A percentile compares a stretch with the other conserved stretches of the same genome.
Conservation (phyloP, 2,329 filamentous ascomycete genomes). For the Fusarium mexicanum region DNA sequence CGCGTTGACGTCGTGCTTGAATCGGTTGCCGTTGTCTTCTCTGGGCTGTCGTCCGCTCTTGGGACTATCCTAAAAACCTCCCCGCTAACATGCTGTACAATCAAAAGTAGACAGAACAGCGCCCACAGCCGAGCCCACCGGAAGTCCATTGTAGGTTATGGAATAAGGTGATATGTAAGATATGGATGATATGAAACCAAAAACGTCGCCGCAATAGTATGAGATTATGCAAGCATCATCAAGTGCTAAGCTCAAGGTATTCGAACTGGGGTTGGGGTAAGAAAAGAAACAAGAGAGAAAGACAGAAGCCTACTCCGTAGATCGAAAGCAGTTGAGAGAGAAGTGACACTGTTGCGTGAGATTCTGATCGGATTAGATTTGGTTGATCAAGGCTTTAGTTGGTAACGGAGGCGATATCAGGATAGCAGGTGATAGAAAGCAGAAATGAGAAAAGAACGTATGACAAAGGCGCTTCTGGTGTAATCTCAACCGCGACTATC, state of each 20-base stretch:
- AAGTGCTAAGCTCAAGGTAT: constrained; percentile 6
- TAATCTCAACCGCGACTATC: constrained; percentile 11
- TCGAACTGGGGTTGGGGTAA: background rate
- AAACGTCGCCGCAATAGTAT: constrained; percentile 22
- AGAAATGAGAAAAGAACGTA: constrained; percentile 11
- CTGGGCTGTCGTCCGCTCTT: constrained; percentile 47
- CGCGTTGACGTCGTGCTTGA: constrained; percentile 14
- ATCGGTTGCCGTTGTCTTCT: constrained; percentile 23
- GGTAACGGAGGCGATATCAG: constrained; percentile 29
- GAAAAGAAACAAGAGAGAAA: background rate
- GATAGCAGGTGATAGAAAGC: constrained; percentile 9
- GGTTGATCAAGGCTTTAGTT: constrained; percentile 13
- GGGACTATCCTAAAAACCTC: constrained; percentile 45
- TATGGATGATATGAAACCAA: constrained; percentile 18
- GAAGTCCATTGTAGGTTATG: constrained; percentile 46
- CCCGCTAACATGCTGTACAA: constrained; percentile 51
- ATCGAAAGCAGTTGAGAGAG: background rate
- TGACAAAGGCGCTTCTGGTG: constrained; percentile 22
- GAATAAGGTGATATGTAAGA: background rate
- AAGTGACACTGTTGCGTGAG: background rate
- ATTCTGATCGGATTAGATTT: constrained; percentile 8
- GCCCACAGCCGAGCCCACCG: constrained; percentile 49
- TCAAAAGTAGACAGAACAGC: constrained; percentile 52
- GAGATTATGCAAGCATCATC: constrained; percentile 31
- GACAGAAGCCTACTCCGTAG: constrained; percentile 1